Percentiles rank a stretch among this genome's conserved stretches.
phyloP scores from a whole-genome alignment of 192 early-diverging fungal genomes.

The Glomus cerebriforme region DNA sequence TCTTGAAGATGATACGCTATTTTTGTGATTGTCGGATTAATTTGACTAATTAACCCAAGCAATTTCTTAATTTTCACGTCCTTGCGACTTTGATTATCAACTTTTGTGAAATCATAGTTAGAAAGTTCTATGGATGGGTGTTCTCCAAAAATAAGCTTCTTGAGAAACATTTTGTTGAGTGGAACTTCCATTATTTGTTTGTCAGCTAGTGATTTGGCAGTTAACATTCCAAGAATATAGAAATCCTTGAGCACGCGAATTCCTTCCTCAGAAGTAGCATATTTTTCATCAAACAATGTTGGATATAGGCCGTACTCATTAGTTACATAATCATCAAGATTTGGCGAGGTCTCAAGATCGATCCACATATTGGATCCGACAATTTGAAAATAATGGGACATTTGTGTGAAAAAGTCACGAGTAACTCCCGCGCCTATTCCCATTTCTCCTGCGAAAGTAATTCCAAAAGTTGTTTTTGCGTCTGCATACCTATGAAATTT shows the following conservation, averaged over 20 bases:
- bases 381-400: not conserved
- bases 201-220: not conserved
- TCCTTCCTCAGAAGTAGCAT: not conserved
- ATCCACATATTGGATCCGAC: not conserved
- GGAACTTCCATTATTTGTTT: not conserved
- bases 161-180: not conserved
- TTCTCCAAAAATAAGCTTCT: not conserved
- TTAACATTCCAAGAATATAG: not conserved
- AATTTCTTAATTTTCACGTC: not conserved
- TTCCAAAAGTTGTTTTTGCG: not conserved
- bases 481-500: not conserved
- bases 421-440: not conserved
- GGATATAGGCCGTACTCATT: not conserved
- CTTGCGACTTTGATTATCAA: not conserved
- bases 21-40: not conserved
- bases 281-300: not conserved
- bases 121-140: not conserved
- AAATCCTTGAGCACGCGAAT: not conserved
- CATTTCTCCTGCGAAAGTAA: not conserved
- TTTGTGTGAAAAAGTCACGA: not conserved
- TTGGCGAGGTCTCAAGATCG: not conserved
- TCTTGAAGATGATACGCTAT: not conserved
- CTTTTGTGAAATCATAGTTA: not conserved
- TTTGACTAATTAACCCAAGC: not conserved
- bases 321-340: not conserved